Evolutionary conservation across 176 grass and related monocot species (phyloP), one percentile per base, ranked within the genome.

Genomic region (Cenchrus purpureus): DNA sequence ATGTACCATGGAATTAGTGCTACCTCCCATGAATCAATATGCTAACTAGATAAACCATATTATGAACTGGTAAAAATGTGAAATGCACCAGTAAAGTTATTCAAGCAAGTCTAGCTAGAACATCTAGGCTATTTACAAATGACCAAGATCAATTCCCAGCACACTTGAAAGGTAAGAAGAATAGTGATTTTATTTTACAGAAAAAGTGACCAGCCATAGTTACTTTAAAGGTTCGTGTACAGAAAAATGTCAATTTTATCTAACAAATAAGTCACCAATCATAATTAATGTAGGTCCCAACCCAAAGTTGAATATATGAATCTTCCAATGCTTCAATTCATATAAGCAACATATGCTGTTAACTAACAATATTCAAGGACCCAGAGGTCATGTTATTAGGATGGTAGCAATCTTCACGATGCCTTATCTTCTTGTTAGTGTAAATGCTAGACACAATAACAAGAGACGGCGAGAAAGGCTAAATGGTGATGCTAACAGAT

Each of bases 191-290:
- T 65, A 88, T 56, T 55, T 56, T 79, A 65, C 6, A 29, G 40
- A 84, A 54, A 49, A 79, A 58, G 15, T 70, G 29, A 6, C 13
- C 19, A 51, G 25, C 45, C 49, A 72, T 9, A 78, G 67, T 45
- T 78, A 57, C 59, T 37, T 66, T 6, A 50, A 74, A 87, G 78
- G 11, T 74, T 32, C 65, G 56, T 66, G 28, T 74, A 79, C 66
- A 79, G n/a, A 79, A 37, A 12, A 88, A 84, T 48, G 50, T 17
- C 8, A 78, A 22, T 6, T 73, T 20, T 63, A 87, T 63, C 45
- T 56, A 79, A 71, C 3, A 49, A 37, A 84, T 37, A 79, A 65
- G 15, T 76, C 40, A 12, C 17, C 12, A 43, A 37, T 56, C 60
- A 79, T 10, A 79, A 60, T 49, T 79, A 60, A n/a, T 42, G 87